Evolutionary conservation across 2,329 filamentous ascomycete species (phyloP).

Genomic region (Fonsecaea monophora): DNA sequence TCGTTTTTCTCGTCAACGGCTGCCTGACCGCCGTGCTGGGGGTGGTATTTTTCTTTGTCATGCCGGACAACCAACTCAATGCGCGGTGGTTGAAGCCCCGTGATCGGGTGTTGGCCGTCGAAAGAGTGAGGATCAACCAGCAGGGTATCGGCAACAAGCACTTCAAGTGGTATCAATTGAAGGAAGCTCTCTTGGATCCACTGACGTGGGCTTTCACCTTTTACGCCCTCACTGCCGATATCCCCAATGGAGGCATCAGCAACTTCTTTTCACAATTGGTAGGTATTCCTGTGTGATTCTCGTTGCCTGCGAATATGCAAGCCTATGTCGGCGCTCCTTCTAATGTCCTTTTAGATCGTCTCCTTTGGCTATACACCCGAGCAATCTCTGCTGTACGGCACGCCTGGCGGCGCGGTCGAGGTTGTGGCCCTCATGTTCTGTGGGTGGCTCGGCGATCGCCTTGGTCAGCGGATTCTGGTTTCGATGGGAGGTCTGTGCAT

Average conservation of each 20-base stretch:
- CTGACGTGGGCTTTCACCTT: constrained; percentile 67
- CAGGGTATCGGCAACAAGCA: constrained; percentile 75
- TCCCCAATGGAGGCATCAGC: constrained; percentile 65
- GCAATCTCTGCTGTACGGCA: constrained; percentile 69
- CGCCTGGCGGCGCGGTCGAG: constrained; percentile 70
- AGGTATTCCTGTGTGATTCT: constrained; percentile 22
- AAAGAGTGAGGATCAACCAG: constrained; percentile 75
- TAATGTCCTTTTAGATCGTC: constrained; percentile 51
- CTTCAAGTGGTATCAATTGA: constrained; percentile 71
- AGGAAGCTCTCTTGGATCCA: constrained; percentile 64
- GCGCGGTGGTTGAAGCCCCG: constrained; percentile 68
- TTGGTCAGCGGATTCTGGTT: constrained; percentile 64
- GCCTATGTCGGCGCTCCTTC: background rate
- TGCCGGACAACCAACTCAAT: constrained; percentile 68
- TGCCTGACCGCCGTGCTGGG: constrained; percentile 60
- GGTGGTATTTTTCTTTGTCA: constrained; percentile 57
- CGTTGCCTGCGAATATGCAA: background rate
- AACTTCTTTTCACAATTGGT: constrained; percentile 68
- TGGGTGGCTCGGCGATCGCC: constrained; percentile 64
- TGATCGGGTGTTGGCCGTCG: constrained; percentile 72
- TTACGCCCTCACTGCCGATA: constrained; percentile 63
- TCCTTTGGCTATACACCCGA: constrained; percentile 70
- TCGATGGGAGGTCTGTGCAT: constrained; percentile 55
- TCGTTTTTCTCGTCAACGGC: constrained; percentile 63
- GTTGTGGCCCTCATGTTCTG: constrained; percentile 63